Percentiles rank a stretch among this genome's conserved stretches.
Conservation (phyloP, 2,329 filamentous ascomycete species). For the Cadophora luteo-olivacea region DNA sequence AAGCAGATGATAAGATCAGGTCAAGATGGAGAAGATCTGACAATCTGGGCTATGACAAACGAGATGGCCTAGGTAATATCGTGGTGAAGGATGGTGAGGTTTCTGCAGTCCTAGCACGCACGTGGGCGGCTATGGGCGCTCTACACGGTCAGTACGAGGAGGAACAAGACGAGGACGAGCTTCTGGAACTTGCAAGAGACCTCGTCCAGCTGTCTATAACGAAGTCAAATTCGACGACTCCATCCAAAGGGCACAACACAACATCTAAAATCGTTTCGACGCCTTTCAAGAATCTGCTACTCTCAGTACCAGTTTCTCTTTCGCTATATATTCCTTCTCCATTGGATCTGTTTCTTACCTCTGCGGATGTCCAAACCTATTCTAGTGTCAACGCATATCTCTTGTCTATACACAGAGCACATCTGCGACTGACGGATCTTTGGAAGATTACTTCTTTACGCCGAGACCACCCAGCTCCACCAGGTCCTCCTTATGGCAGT, state of each 20-base stretch:
- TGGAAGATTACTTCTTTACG: slow-evolving; percentile 87
- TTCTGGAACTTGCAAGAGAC: slow-evolving; percentile 81
- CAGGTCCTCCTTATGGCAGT: slow-evolving; percentile 67
- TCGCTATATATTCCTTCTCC: slow-evolving; percentile 77
- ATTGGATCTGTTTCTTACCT: slow-evolving; percentile 84
- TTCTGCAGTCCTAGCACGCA: slow-evolving; percentile 74
- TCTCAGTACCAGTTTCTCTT: slow-evolving; percentile 77
- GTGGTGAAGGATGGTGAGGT: slow-evolving; percentile 88
- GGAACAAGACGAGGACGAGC: slow-evolving; percentile 76
- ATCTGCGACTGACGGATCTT: slow-evolving; percentile 81
- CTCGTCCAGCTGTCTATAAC: slow-evolving; percentile 72
- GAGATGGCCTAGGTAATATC: slow-evolving; percentile 66
- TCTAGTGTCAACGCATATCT: slow-evolving; percentile 88
- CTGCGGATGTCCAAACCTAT: slow-evolving; percentile 79
- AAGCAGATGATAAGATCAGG: slow-evolving; percentile 82
- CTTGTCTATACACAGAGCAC: slow-evolving; percentile 82
- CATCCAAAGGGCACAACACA: slow-evolving; percentile 40
- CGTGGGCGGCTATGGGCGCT: slow-evolving; percentile 81
- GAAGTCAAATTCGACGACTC: slow-evolving; percentile 51
- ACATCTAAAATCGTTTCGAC: slow-evolving; percentile 45
- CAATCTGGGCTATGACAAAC: slow-evolving; percentile 62
- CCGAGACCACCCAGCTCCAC: slow-evolving; percentile 76
- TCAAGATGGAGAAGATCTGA: slow-evolving; percentile 72
- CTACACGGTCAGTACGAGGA: slow-evolving; percentile 75
- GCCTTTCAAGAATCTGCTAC: slow-evolving; percentile 80